These are phyloP conservation scores for Cornus florida DNA, from an alignment of 148 eudicot species.

Conservation along the genomic window DNA sequence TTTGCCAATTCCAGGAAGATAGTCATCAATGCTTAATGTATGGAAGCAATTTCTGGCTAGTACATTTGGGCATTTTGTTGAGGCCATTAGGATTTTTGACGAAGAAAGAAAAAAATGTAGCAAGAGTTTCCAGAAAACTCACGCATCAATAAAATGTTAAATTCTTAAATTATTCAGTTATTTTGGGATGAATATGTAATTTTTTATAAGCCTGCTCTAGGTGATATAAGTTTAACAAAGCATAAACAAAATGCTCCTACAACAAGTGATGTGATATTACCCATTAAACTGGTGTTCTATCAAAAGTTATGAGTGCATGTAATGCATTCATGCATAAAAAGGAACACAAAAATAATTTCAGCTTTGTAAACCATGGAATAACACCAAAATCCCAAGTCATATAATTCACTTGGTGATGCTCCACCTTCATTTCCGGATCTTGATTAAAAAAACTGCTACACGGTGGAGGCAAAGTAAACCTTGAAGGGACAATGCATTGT, in stretches of 20 bases:
- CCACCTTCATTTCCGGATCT: not conserved
- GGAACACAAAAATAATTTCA: not conserved
- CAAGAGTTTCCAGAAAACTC: not conserved
- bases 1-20: not conserved
- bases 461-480: not conserved
- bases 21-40: not conserved
- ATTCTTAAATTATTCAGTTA: not conserved
- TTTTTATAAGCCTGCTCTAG: not conserved
- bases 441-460: not conserved
- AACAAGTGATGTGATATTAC: not conserved
- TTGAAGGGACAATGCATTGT: not conserved
- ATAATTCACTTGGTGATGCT: not conserved
- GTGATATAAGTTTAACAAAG: not conserved
- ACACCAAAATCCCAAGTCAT: not conserved
- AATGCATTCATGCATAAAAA: not conserved
- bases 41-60: not conserved
- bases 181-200: not conserved
- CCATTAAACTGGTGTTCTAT: not conserved
- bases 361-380: not conserved
- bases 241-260: no score
- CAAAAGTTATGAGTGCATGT: not conserved
- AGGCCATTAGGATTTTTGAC: not conserved
- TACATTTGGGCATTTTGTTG: not conserved
- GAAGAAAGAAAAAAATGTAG: not conserved
- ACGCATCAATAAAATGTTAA: constrained; percentile 1